Evolutionary conservation across 495 filamentous ascomycete species (phyloP), one percentile per base, ranked within the genome.

Genomic region (Usnea hakonensis): DNA sequence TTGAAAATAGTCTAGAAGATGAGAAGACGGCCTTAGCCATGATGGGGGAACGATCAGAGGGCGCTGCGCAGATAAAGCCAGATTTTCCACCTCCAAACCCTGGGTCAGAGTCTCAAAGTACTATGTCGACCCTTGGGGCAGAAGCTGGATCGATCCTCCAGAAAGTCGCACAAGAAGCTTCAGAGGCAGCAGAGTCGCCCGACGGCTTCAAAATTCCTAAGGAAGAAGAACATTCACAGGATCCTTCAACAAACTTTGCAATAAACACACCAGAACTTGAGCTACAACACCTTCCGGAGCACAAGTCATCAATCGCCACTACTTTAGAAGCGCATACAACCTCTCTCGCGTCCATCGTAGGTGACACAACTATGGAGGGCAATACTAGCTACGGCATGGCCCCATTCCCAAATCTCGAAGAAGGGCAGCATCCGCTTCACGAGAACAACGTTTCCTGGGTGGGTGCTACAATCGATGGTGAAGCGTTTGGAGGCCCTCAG

Each of bases 141-240:
- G 38, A 21, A 35, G 35, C 38, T 23, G 37, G 9, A 10, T 57
- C 30, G 21, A 50, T 41, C 19, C 54, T 63, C 28, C 61, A 63
- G 54, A 53, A 50, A 46, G 36, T 63, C 36, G 61, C 61, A 33
- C 61, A 58, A 57, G 48, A 63, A 57, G 61, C 61, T n/a, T 58
- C 61, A 32, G 44, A 52, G n/a, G 30, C 26, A 28, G 30, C 54
- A 40, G 35, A 35, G 36, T 30, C 41, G 28, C 21, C 37, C 2
- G 33, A 55, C 32, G 28, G 50, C n/a, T 28, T 50, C 40, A 6
- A 16, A 9, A 40, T 44, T 13, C 50, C 46, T 32, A 26, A 38
- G 38, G 21, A 30, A 6, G 38, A 57, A 7, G 50, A 37, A 17
- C 11, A 16, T 32, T 11, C 54, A 8, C 53, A 21, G 5, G 32